Base-by-base conservation (phyloP, 345 rosid species). In the Brassica incana region DNA sequence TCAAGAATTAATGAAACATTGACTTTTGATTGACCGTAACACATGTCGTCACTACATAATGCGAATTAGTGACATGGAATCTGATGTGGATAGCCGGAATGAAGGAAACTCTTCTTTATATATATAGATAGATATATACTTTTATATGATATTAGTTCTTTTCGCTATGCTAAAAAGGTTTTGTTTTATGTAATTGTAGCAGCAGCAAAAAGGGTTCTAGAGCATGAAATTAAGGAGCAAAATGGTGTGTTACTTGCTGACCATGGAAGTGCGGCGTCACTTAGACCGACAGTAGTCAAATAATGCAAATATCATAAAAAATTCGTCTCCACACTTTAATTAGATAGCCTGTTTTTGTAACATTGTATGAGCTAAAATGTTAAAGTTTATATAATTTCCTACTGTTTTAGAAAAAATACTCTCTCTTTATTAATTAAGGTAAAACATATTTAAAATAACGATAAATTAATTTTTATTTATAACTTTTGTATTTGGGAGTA, bases 191-290 rank as follows among this genome's bases (percentile, higher is more conserved):
- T 18, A 18, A 0, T 18, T 18, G n/a, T 32, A 7, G 33, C 12
- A 20, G 23, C 68, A 64, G 10, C 72, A 56, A 27, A 75, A 75
- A 58, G 67, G 12, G 5, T 1, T 11, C 27, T 78, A 29, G 76
- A 78, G 35, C 62, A 72, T 58, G 68, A 2, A 59, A 67, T 78
- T 59, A 58, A 78, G 82, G 73, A 59, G 29, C 61, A 56, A 40
- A 27, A 71, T 33, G 72, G 43, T 62, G 30, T 36, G 72, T 71
- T 12, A 20, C 62, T 59, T 65, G 72, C 67, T 66, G 72, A 72
- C 81, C 69, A 67, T 66, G 82, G 62, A 78, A 78, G 50, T 65
- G 67, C 67, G 76, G 54, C 76, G 20, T 52, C 20, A 52, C 61
- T 33, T 33, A 5, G 40, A 54, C 72, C 60, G 20, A 38, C 71